Conservation (phyloP, 257 asterid species). For the Solanum medicagineum region DNA sequence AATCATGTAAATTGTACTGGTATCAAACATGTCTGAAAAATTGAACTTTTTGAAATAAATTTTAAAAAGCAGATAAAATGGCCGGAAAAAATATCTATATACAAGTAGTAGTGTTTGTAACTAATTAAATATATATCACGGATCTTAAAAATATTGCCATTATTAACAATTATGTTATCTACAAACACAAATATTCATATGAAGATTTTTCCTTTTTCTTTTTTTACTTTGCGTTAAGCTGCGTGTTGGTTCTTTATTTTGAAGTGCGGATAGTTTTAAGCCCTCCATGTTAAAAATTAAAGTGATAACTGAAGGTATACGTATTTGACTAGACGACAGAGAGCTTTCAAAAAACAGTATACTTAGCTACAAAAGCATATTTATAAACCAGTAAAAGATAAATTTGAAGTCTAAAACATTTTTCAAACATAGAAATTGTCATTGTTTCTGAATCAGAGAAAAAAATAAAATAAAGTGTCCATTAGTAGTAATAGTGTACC, state of each 20-base stretch:
- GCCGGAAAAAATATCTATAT: too few relatives aligned
- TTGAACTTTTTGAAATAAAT: too few relatives aligned
- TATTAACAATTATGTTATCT: not conserved
- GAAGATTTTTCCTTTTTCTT: not conserved
- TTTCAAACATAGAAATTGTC: not conserved
- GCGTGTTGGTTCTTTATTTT: not conserved
- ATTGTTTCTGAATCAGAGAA: not conserved
- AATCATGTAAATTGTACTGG: too few relatives aligned
- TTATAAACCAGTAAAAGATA: not conserved
- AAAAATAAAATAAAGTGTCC: too few relatives aligned
- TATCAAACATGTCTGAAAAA: too few relatives aligned
- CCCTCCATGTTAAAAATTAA: not conserved
- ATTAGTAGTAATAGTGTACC: constrained; percentile 17
- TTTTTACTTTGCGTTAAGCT: not conserved
- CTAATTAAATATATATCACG: not conserved
- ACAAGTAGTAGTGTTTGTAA: too few relatives aligned
- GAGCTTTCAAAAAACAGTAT: not conserved
- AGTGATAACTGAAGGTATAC: not conserved
- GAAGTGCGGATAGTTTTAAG: not conserved
- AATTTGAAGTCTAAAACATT: not conserved
- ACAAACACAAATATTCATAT: not conserved
- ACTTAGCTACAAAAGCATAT: not conserved
- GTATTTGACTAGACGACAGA: not conserved
- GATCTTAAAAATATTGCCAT: not conserved
- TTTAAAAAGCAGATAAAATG: too few relatives aligned